phyloP scores from a whole-genome alignment of 73 alveolate species.

The Paramecium bursaria region DNA sequence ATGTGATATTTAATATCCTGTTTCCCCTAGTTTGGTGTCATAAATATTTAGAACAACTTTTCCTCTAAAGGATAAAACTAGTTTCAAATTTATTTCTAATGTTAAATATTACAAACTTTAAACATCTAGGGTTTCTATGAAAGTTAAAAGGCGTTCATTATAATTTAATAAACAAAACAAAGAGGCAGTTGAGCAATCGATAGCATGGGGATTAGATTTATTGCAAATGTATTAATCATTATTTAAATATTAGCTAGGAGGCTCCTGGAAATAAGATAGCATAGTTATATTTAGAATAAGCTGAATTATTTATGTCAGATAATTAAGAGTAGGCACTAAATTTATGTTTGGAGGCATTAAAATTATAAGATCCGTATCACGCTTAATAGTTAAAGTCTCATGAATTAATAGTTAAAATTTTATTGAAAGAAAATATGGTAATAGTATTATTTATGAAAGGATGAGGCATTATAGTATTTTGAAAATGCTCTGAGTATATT shows the following conservation, averaged over 20 bases:
- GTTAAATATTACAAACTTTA: neutral
- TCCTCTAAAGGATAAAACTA: slow-evolving; percentile 36
- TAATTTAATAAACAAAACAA: neutral
- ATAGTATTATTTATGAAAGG: too few relatives aligned
- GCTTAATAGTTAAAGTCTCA: too few relatives aligned
- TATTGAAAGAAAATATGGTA: too few relatives aligned
- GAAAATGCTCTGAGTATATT: neutral
- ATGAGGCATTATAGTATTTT: slow-evolving; percentile 6
- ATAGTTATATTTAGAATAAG: too few relatives aligned
- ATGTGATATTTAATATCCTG: neutral
- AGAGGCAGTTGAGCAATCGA: neutral
- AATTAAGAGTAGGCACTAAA: too few relatives aligned
- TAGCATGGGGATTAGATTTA: neutral
- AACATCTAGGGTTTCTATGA: neutral
- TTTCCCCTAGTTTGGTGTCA: neutral
- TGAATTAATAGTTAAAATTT: too few relatives aligned
- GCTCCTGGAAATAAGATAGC: too few relatives aligned
- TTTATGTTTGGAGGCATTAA: too few relatives aligned
- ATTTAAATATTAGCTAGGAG: slow-evolving; percentile 5
- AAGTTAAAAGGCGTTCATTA: neutral
- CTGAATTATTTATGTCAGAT: too few relatives aligned
- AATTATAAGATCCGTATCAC: too few relatives aligned
- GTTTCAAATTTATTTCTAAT: neutral
- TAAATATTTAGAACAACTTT: slow-evolving; percentile 6
- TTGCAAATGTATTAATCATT: neutral